Evolutionary conservation across 345 rosid species (phyloP).

Genomic region (Heritiera fomes): DNA sequence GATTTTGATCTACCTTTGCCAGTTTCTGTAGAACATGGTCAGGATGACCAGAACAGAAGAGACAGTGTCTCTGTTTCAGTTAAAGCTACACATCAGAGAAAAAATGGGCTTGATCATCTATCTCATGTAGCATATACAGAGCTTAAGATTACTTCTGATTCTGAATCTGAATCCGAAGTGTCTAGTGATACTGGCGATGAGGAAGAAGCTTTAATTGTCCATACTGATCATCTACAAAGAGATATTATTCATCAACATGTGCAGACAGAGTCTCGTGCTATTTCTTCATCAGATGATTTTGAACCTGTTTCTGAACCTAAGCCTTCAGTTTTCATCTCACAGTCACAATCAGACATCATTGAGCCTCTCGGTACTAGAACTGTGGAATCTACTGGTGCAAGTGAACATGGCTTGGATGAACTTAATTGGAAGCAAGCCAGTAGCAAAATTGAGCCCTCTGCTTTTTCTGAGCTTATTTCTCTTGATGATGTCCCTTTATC

Average conservation of each 20-base stretch:
- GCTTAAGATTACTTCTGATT: slow-evolving; percentile 67
- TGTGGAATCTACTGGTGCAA: slow-evolving; percentile 15
- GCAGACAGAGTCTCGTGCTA: slow-evolving; percentile 36
- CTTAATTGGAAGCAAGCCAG: slow-evolving; percentile 37
- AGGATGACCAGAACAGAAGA: slow-evolving; percentile 23
- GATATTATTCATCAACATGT: slow-evolving; percentile 31
- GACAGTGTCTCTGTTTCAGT: slow-evolving; percentile 22
- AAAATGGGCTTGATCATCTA: slow-evolving; percentile 38
- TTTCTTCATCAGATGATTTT: slow-evolving; percentile 37
- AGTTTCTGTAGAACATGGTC: slow-evolving; percentile 26
- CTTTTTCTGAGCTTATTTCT: slow-evolving; percentile 42
- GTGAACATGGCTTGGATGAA: slow-evolving; percentile 42
- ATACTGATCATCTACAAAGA: slow-evolving; percentile 28
- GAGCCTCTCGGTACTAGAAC: slow-evolving; percentile 21
- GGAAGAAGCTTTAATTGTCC: slow-evolving; percentile 22
- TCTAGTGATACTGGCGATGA: slow-evolving; percentile 39
- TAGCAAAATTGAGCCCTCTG: slow-evolving; percentile 24
- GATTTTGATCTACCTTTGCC: slow-evolving; percentile 37
- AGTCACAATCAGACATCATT: slow-evolving; percentile 25
- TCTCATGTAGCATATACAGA: slow-evolving; percentile 68
- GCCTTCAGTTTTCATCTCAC: slow-evolving; percentile 28
- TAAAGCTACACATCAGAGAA: slow-evolving; percentile 33
- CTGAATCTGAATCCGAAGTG: slow-evolving; percentile 44
- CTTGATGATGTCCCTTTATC: slow-evolving; percentile 36
- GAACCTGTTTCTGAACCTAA: slow-evolving; percentile 35